Evolutionary conservation across 345 rosid species (phyloP), one percentile per base, ranked within the genome.

Genomic region (Dimocarpus longan): DNA sequence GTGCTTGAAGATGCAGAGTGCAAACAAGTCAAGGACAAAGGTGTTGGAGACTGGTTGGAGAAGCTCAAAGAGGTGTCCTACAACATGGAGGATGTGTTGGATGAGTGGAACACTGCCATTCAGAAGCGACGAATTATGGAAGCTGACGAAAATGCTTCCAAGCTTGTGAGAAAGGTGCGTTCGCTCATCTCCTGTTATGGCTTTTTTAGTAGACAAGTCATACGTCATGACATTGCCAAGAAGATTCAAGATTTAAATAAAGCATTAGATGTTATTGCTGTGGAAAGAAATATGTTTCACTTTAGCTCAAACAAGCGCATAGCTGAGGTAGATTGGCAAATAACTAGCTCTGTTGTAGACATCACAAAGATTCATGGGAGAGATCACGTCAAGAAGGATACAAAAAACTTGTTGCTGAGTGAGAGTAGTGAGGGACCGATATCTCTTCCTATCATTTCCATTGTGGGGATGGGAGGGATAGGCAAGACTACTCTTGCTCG

Each of bases 1-100:
- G 18, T 21, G 72, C 16, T 68, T n/a, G 22, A n/a, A 10, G 72
- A 68, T 21, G 72, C 72, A 5, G 56, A 68, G 72, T n/a, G 5
- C 28, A 43, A 24, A 43, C 72, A 68, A 44, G 56, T 43, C 18
- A 68, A 68, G 56, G 72, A 21, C 1, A 10, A 19, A 7, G 13
- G 7, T 0, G 60, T 21, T 1, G 16, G 21, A 66, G 18, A 32
- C 5, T 66, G 70, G 70, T 37, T 66, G 6, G 70, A 66, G 0
- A 66, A 66, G 22, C 24, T 66, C 37, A 32, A 39, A 37, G 46
- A 66, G 9, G n/a, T 32, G 16, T 37, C 70, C 4, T 66, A 18
- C 43, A 22, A 66, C 21, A 18, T 66, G 12, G 70, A 66, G 13
- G 70, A 66, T 4, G 70, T 66, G 24, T 7, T 66, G 46, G 70